A percentile compares a stretch with the other conserved stretches of the same genome.
Evolutionary conservation across 1,284 basidiomycete species (phyloP).

Genomic region (Amylostereum chailletii): DNA sequence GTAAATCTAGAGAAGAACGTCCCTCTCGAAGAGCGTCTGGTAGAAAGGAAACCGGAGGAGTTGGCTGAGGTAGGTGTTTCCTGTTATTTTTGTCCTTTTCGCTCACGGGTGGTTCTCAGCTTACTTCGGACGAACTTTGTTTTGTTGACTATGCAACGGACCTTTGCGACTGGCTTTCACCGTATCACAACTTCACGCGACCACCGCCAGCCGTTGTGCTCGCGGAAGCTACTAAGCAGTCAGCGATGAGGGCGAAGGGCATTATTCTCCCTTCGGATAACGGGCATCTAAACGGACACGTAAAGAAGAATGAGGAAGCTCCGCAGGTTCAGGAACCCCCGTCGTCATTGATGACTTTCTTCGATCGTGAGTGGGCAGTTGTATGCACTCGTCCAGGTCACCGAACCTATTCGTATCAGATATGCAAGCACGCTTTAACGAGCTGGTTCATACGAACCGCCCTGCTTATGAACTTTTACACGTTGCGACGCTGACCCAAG

Average conservation of each 20-base stretch:
- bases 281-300: constrained; percentile 37
- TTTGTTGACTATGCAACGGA: constrained; percentile 51
- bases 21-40: constrained; percentile 49
- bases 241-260: constrained; percentile 60
- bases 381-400: neutral
- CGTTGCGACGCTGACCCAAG: constrained; percentile 62
- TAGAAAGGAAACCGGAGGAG: constrained; percentile 41
- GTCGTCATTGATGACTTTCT: constrained; percentile 42
- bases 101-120: no score
- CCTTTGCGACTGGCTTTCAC: constrained; percentile 65
- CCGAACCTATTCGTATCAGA: constrained; percentile 24
- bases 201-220: constrained; percentile 60
- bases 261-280: constrained; percentile 41
- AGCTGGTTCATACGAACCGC: constrained; percentile 26
- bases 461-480: constrained; percentile 54
- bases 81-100: neutral
- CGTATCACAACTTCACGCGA: constrained; percentile 62
- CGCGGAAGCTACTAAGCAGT: constrained; percentile 63
- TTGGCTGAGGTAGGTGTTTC: constrained; percentile 37
- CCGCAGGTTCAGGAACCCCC: constrained; percentile 55
- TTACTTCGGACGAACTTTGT: constrained; percentile 51
- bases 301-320: constrained; percentile 63
- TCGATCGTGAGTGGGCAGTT: constrained; percentile 51
- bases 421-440: constrained; percentile 44
- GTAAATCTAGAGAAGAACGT: constrained; percentile 38